Percentiles rank a stretch among this genome's conserved stretches.
Conservation (phyloP, 2,329 filamentous ascomycete species). For the Colletotrichum euphorbiae region DNA sequence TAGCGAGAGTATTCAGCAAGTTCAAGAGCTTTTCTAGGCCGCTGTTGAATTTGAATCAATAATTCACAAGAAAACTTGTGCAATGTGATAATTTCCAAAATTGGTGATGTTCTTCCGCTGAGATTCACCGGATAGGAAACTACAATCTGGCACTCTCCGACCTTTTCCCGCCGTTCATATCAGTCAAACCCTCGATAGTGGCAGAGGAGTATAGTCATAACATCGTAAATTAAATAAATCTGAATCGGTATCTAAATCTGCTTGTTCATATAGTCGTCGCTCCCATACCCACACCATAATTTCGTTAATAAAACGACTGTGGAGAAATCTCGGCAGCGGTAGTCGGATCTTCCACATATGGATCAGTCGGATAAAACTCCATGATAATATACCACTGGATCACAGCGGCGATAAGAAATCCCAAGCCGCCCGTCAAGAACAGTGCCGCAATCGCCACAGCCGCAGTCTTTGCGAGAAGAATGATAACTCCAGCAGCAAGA, state of each 20-base stretch:
- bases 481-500: constrained; percentile 27
- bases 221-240: constrained; percentile 37
- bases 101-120: too few relatives aligned
- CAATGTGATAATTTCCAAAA: too few relatives aligned
- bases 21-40: too few relatives aligned
- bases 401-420: constrained; percentile 24
- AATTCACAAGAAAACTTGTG: too few relatives aligned
- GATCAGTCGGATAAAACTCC: constrained; percentile 33
- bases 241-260: constrained; percentile 26
- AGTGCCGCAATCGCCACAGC: constrained; percentile 19
- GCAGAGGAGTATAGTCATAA: constrained; percentile 2
- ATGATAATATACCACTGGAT: constrained; percentile 39
- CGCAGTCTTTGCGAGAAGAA: constrained; percentile 10
- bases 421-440: constrained; percentile 25
- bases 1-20: too few relatives aligned
- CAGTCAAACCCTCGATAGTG: too few relatives aligned
- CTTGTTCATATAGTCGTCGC: constrained; percentile 17
- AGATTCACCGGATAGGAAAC: too few relatives aligned
- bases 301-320: constrained; percentile 35
- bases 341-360: constrained; percentile 14
- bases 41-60: too few relatives aligned
- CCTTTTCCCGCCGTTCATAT: too few relatives aligned
- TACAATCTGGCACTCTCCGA: too few relatives aligned
- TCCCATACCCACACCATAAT: neutral
- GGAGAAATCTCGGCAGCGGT: constrained; percentile 27